Base-by-base conservation (phyloP, 768 basidiomycete genomes). In the Lactarius pseudohatsudake region DNA sequence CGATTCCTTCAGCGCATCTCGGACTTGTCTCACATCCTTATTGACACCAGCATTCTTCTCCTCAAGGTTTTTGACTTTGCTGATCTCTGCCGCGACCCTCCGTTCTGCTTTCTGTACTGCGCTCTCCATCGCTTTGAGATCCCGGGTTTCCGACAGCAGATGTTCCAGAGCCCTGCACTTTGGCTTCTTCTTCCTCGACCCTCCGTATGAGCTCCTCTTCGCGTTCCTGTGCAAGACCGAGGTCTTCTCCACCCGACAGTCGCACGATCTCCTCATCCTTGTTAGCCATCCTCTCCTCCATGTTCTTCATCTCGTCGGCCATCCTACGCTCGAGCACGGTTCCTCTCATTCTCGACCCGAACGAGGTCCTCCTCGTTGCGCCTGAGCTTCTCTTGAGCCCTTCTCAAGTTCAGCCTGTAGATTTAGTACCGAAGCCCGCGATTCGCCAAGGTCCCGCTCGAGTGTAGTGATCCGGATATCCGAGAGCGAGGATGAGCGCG, bases 141-240 rank as follows among this genome's bases (percentile, higher is more conserved):
- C 74, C 28, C 79, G 76, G n/a, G 77, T 72, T 36, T 80, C 80
- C 28, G 77, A 74, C 3, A 84, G 72, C 74, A 84, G 75, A 55
- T 74, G 75, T 72, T 89, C 86, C 64, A 91, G 72, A 3, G 84
- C 81, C 81, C 3, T 77, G 75, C 41, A 90, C 86, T 75, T 85
- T 88, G 6, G 83, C 85, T 57, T 86, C 86, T 68, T 91, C 89
- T 71, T 89, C 88, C 54, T 91, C 89, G 34, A 92, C 85, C 69
- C 90, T 80, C 74, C 81, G 80, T 73, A 87, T 67, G 34, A 91
- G 72, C 62, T 85, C 85, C 30, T 82, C 81, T 73, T 91, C 90
- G 59, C 90, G 78, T 65, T 78, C 77, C 26, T 75, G 78, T 32
- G 80, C 75, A 58, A 74, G 72, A 28, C 60, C 65, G 2, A 78